A percentile compares a stretch with the other conserved stretches of the same genome.
Evolutionary conservation across 306 rosid species (phyloP).

Genomic region (Rosa persica): DNA sequence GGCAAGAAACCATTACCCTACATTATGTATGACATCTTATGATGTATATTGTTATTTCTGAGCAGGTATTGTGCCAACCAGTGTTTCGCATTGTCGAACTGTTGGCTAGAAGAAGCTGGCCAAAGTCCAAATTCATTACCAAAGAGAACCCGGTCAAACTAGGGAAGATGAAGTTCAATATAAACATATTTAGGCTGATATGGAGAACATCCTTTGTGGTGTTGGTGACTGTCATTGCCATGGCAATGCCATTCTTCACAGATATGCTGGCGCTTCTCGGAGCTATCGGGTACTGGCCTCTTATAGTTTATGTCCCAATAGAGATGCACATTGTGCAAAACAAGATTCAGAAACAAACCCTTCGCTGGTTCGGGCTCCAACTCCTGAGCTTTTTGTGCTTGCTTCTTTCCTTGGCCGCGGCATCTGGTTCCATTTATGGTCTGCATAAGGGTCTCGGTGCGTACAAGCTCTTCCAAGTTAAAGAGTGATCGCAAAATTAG

Average conservation of each 20-base stretch:
- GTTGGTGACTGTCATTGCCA: slow-evolving; percentile 33
- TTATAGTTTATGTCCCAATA: slow-evolving; percentile 51
- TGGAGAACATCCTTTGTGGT: slow-evolving; percentile 53
- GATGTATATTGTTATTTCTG: background rate
- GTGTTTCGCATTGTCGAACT: slow-evolving; percentile 41
- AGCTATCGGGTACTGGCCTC: slow-evolving; percentile 61
- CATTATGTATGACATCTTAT: background rate
- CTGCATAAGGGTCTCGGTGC: slow-evolving; percentile 31
- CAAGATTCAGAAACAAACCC: slow-evolving; percentile 36
- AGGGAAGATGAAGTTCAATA: slow-evolving; percentile 18
- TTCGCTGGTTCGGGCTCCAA: slow-evolving; percentile 49
- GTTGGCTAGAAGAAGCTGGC: slow-evolving; percentile 40
- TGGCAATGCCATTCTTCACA: slow-evolving; percentile 57
- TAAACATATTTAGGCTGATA: slow-evolving; percentile 49
- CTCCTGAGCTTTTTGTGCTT: slow-evolving; percentile 39
- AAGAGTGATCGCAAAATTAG: slow-evolving; percentile 23
- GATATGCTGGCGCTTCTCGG: slow-evolving; percentile 60
- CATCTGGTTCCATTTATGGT: slow-evolving; percentile 47
- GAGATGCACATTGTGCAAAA: slow-evolving; percentile 51
- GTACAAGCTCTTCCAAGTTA: slow-evolving; percentile 44
- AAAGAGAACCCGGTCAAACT: slow-evolving; percentile 27
- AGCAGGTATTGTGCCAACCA: slow-evolving; percentile 47
- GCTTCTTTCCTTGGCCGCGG: slow-evolving; percentile 42
- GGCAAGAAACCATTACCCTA: no score
- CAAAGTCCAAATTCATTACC: slow-evolving; percentile 36